phyloP scores from a whole-genome alignment of 805 yeast species.

The Wickerhamomyces hampshirensis region DNA sequence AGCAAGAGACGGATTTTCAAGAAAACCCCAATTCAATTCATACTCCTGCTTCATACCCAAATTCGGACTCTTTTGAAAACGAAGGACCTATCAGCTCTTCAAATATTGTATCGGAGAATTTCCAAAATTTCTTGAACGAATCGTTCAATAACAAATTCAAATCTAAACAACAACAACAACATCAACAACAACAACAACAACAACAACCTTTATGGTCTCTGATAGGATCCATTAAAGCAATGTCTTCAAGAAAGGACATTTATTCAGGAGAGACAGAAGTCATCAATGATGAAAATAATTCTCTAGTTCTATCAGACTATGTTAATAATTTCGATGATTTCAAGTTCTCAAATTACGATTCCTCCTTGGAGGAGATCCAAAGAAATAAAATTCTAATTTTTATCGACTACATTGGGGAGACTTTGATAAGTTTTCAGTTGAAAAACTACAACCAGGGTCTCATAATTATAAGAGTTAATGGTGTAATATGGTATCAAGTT shows the following conservation, averaged over 20 bases:
- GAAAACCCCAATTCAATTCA: neutral
- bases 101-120: constrained; percentile 24
- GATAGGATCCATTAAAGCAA: constrained; percentile 45
- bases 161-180: too few relatives aligned
- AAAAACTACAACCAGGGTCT: constrained; percentile 39
- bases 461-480: constrained; percentile 50
- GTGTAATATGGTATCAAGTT: constrained; percentile 65
- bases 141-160: constrained; percentile 16
- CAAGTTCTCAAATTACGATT: constrained; percentile 26
- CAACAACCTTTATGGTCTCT: constrained; percentile 54
- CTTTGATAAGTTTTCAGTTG: constrained; percentile 46
- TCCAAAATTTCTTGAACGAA: constrained; percentile 19
- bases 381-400: constrained; percentile 30
- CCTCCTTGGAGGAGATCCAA: constrained; percentile 25
- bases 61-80: constrained; percentile 1
- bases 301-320: constrained; percentile 22
- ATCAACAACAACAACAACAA: too few relatives aligned
- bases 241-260: constrained; percentile 40
- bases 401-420: constrained; percentile 47
- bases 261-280: constrained; percentile 34
- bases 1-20: neutral
- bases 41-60: constrained; percentile 18
- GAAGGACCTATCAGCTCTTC: constrained; percentile 16
- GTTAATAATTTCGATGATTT: constrained; percentile 22
- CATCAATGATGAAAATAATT: constrained; percentile 10